Evolutionary conservation across 305 asterid genomes (phyloP).

Genomic region (Fraxinus platypoda): DNA sequence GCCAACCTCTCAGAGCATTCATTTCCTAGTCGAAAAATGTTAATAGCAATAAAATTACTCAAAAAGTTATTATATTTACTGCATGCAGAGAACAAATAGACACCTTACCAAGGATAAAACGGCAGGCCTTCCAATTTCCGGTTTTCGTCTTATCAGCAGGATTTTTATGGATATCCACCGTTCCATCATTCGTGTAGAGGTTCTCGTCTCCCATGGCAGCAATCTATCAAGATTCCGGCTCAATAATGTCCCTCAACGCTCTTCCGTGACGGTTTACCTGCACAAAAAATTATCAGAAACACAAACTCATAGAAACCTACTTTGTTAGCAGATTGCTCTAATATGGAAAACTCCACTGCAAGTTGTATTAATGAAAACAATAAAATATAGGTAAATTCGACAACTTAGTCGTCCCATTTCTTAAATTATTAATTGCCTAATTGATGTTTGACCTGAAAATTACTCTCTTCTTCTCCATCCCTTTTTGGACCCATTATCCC

Average conservation of each 20-base stretch:
- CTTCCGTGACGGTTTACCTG: conserved; percentile 6
- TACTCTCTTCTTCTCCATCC: not conserved
- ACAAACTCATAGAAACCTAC: not conserved
- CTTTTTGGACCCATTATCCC: not conserved
- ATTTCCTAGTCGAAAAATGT: conserved; percentile 21
- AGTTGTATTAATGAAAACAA: not conserved
- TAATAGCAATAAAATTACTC: not conserved
- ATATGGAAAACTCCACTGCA: not conserved
- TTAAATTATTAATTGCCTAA: not conserved
- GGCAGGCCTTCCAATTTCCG: conserved; percentile 47
- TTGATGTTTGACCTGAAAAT: not conserved
- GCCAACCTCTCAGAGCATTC: conserved; percentile 51
- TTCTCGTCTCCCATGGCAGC: conserved; percentile 27
- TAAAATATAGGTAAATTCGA: not conserved
- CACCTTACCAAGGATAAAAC: conserved; percentile 35
- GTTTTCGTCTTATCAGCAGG: conserved; percentile 47
- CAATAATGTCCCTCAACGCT: not conserved
- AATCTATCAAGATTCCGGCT: not conserved
- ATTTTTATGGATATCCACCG: conserved; percentile 30
- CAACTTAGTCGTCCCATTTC: not conserved
- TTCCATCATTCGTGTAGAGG: conserved; percentile 36
- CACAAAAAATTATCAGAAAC: not conserved
- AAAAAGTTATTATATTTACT: not conserved
- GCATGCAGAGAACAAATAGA: not conserved
- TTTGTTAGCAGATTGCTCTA: not conserved